Base-by-base conservation (phyloP, 2,329 filamentous ascomycete genomes). In the Fusarium sp. region DNA sequence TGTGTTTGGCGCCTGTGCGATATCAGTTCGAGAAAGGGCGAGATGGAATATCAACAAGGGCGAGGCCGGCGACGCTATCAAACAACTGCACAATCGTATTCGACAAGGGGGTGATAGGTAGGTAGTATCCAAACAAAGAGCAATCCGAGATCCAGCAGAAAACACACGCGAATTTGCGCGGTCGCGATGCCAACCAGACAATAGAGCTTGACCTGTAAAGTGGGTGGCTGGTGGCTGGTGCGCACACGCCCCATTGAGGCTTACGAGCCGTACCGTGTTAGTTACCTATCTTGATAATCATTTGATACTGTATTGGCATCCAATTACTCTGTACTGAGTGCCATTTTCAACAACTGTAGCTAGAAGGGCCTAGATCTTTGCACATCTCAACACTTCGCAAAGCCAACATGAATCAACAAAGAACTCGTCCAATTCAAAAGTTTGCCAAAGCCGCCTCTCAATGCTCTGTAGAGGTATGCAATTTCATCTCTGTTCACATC, bases 381-480 rank as follows among this genome's bases (percentile, higher is more conserved):
- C 43, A 17, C 46, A 42, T 25, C 43, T 41, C 37, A 36, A 35
- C 33, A 15, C 23, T 25, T 21, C 39, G 23, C 18, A 21, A 40
- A 65, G 36, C 52, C 61, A 37, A 31, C 47, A 77, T 78, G 74
- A 69, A 56, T 37, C 66, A 58, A 39, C 42, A 71, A 46, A 66
- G 68, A 18, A 70, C 69, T 23, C 82, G 85, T 8, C 86, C 85
- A 2, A 85, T 88, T 55, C 83, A 86, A 68, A 85, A 82, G 62
- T 81, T 89, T 58, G 86, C 85, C 17, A 76, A 80, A 14, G 83
- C 85, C n/a, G 83, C 80, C 36, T 83, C 85, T 9, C 82, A 85
- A 71, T 89, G 87, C 75, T 82, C 84, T n/a, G 67, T 79, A 37
- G 83, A 88, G 83, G 86, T 87, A 58, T 51, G 78, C 67, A 13